Evolutionary conservation across 352 stramenopile genomes (phyloP), one percentile per base, ranked within the genome.

Genomic region (Pythium phragmitis): DNA sequence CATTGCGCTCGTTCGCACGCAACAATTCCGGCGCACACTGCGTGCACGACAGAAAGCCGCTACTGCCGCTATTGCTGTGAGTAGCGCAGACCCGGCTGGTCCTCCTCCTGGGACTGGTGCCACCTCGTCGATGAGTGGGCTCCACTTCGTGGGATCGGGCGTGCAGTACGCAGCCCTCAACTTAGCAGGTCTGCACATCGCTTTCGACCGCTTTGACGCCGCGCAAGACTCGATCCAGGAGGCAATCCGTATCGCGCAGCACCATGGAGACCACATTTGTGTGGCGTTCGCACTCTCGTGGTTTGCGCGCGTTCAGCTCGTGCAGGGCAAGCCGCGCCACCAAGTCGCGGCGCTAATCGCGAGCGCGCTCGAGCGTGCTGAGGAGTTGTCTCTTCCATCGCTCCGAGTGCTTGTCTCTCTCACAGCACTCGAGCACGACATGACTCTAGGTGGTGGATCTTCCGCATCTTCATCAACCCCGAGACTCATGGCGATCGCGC

Each of bases 161-260:
- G 75, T 97, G 43, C 91, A 98, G 58, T 98, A 98, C 73, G 91
- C 91, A 0, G 80, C 90, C 3, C 77, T 98, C 55, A 85, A 98
- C 39, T 65, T 98, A 7, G 90, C 93, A 14, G 87, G 87, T 2
- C 73, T 96, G 7, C 83, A 98, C 60, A 85, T 96, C 60, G 53
- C 77, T 51, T 97, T 97, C 56, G 83, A 94, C 34, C 88, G 96
- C 58, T 77, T 81, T 33, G 50, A 72, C 33, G 70, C 92, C 8
- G 83, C 90, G 12, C 73, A 91, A 51, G 82, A 96, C 69, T 93
- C 85, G 30, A 92, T 96, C 12, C 82, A 98, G 57, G 95, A 98
- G 72, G 88, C 92, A 3, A 92, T 98, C 45, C 82, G 90, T 17
- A 88, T 98, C 17, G 91, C 91, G 7, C 93, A 98, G 60, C 89